Base-by-base conservation (phyloP, 441 rosid genomes). In the Viola pubescens region DNA sequence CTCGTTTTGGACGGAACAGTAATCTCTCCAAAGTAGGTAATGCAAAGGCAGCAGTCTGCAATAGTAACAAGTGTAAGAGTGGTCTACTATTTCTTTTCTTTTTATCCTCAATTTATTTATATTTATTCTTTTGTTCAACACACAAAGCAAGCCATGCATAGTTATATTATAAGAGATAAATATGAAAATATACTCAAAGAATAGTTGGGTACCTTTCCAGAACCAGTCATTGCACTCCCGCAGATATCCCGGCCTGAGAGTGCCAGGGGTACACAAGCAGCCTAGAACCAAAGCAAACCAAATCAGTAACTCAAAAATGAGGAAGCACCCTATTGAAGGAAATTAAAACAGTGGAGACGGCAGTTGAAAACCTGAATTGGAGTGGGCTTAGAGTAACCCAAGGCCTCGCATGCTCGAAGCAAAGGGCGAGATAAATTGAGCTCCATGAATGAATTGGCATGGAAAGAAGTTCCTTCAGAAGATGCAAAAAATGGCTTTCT, bases 181-280 rank as follows among this genome's bases (percentile, higher is more conserved):
- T 48, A 54, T 11, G 11, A 7, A 7, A 38, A 16, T 7, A 16
- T 39, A 39, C 48, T 12, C 41, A 0, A 11, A 52, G 62, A 54
- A 3, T 16, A 12, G 9, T 19, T 4, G 39, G 6, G 19, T 67
- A 94, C 98, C 97, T 94, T 90, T 14, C 97, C 97, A 3, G 97
- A 94, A 62, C 98, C 97, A 66, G 98, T 90, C 55, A 94, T 79
- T 44, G 98, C 98, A 69, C 96, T 90, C 6, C 95, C 96, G 68
- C 96, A 94, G 58, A 94, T 91, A 75, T 88, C 97, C 37, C 97
- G 95, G 44, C 98, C 97, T 0, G 81, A 66, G 70, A 94, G 75
- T 6, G 96, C 97, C 60, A 85, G 57, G 55, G 97, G 98, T 67
- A 92, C 78, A 72, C 95, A 90, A 0, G 97, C 96, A 34, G 98